phyloP scores from a whole-genome alignment of 805 yeast genomes.

The Spencermartinsiella europaea region DNA sequence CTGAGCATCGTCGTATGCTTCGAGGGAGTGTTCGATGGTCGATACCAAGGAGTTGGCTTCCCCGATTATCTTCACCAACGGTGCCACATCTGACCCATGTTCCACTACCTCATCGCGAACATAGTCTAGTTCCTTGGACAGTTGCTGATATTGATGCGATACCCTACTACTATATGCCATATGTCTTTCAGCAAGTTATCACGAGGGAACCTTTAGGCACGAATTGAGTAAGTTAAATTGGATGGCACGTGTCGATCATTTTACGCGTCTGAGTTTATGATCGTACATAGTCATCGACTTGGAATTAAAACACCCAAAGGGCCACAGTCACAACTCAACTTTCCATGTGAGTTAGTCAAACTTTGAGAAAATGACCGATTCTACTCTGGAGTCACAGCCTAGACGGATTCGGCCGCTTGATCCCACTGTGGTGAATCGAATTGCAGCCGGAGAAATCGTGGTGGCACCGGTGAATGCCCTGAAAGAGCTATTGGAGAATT shows the following conservation, averaged over 20 bases:
- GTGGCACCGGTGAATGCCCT: slow-evolving; percentile 91
- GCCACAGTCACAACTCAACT: no score
- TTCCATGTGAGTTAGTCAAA: no score
- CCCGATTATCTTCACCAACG: not conserved
- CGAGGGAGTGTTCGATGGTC: not conserved
- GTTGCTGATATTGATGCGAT: not conserved
- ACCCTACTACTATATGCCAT: not conserved
- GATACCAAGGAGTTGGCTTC: slow-evolving; percentile 3
- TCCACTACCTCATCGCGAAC: slow-evolving; percentile 5
- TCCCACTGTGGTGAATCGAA: slow-evolving; percentile 70
- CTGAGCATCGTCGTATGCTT: slow-evolving; percentile 4
- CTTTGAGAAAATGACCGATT: not conserved
- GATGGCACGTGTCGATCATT: no score
- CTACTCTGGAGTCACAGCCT: not conserved
- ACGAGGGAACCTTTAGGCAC: no score
- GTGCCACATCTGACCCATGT: slow-evolving; percentile 1
- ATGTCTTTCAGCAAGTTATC: no score
- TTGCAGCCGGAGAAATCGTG: slow-evolving; percentile 97
- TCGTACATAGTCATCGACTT: no score
- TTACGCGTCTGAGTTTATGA: no score
- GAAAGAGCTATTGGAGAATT: slow-evolving; percentile 87
- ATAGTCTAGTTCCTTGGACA: not conserved
- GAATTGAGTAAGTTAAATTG: no score
- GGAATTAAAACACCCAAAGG: no score
- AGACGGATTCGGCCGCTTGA: slow-evolving; percentile 44